Evolutionary conservation across 2,329 filamentous ascomycete species (phyloP), one percentile per base, ranked within the genome.

Genomic region (Penicillium digitatum): DNA sequence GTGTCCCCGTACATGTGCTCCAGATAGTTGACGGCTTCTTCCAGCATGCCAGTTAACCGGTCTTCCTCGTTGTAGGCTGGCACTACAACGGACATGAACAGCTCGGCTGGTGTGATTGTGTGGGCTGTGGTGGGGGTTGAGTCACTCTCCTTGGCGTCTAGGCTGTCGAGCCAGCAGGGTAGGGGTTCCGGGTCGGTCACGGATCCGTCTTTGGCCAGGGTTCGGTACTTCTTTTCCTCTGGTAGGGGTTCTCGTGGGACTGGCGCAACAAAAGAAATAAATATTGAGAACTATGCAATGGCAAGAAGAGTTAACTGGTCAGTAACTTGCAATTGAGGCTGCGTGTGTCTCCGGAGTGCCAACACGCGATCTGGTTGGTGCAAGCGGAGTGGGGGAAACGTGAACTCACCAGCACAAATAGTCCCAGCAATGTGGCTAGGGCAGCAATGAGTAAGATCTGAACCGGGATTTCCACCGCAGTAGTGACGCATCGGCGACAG

Each of bases 51-150:
- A 12, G 85, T 81, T 44, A 99, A 81, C 29, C 94, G 86, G 55
- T 88, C 81, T 70, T 93, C 87, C 69, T 99, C 94, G 64, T 99
- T 99, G 81, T 91, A 99, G 10, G 94, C 94, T 0, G 94, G 94
- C 40, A 99, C 87, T 0, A 99, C 90, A 8, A 97, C 86, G 51
- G 89, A 94, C 79, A 99, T 85, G 70, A 88, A 88, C n/a, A 96
- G 75, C 59, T 92, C 86, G 14, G 91, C 83, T 2, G 86, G 81
- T 60, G 91, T 87, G 52, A 95, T 87, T 42, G 75, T 75, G 91
- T 87, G 54, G 94, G 87, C 40, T 74, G 76, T 20, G 73, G 69
- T 59, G 75, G 68, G 74, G 68, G 59, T 75, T 65, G 66, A 42
- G 35, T 62, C n/a, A 62, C 78, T 82, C 69, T 81, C 83, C 72